Conservation (phyloP, 2,329 filamentous ascomycete species). For the Aspergillus transmontanensis region DNA sequence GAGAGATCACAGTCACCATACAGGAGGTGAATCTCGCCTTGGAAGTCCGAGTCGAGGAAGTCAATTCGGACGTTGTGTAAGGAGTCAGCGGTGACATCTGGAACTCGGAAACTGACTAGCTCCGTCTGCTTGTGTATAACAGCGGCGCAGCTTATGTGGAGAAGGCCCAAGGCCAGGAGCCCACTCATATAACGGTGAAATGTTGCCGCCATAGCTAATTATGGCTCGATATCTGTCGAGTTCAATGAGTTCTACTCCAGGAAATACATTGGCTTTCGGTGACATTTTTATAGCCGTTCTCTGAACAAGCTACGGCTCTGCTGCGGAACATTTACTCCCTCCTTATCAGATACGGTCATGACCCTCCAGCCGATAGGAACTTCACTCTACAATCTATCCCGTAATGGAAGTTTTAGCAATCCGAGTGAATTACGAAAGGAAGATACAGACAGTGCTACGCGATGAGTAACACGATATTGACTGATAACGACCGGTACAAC, state of each 20-base stretch:
- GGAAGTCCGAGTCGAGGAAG: constrained; percentile 43
- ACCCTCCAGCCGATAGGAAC: background rate
- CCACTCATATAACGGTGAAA: background rate
- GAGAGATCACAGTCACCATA: constrained; percentile 50
- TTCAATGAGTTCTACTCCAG: too few relatives aligned
- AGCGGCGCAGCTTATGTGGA: background rate
- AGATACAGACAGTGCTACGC: too few relatives aligned
- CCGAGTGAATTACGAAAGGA: background rate
- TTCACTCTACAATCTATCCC: background rate
- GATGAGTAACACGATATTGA: background rate
- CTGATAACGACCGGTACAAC: background rate
- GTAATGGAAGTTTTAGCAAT: background rate
- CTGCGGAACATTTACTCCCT: background rate
- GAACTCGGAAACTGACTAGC: constrained; percentile 32
- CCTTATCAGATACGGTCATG: background rate
- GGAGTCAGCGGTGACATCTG: constrained; percentile 40
- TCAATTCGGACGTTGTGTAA: constrained; percentile 55
- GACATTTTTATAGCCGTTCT: background rate
- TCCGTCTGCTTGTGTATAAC: constrained; percentile 6
- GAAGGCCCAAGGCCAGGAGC: constrained; percentile 6
- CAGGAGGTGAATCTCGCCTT: constrained; percentile 48
- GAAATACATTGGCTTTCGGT: too few relatives aligned
- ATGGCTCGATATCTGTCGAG: background rate
- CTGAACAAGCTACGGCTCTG: background rate
- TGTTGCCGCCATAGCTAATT: background rate